Percentiles rank a stretch among this genome's conserved stretches.
Evolutionary conservation across 805 yeast genomes (phyloP).

Genomic region (Sungouiella blattae): DNA sequence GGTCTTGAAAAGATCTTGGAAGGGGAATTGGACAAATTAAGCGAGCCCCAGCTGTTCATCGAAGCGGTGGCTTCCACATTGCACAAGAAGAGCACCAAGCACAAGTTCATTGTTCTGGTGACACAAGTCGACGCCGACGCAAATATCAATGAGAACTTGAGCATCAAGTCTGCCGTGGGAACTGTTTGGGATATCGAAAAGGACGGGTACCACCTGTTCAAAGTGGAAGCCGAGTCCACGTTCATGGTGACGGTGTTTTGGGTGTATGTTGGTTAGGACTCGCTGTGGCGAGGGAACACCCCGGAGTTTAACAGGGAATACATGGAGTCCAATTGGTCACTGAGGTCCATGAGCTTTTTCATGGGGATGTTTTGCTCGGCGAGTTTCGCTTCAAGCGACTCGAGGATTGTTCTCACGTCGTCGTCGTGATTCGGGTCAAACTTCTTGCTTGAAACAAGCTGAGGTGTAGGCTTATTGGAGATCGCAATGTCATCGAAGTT

Average conservation of each 20-base stretch:
- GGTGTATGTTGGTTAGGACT: slow-evolving; percentile 11
- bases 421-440: slow-evolving; percentile 15
- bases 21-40: slow-evolving; percentile 2
- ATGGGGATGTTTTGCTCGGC: slow-evolving; percentile 2
- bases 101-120: slow-evolving; percentile 51
- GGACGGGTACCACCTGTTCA: slow-evolving; percentile 50
- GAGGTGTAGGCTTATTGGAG: no score
- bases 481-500: background rate
- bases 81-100: slow-evolving; percentile 46
- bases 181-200: slow-evolving; percentile 54
- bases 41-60: slow-evolving; percentile 22
- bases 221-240: slow-evolving; percentile 18
- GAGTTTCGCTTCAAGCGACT: background rate
- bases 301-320: no score
- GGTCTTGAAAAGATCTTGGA: slow-evolving; percentile 5
- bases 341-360: slow-evolving; percentile 5
- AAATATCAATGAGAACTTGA: slow-evolving; percentile 17
- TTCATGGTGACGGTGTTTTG: slow-evolving; percentile 18
- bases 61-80: slow-evolving; percentile 31
- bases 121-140: slow-evolving; percentile 27
- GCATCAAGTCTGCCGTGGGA: slow-evolving; percentile 40
- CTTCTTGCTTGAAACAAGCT: no score
- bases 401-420: slow-evolving; percentile 5
- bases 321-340: slow-evolving; percentile 13
- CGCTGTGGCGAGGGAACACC: no score